Evolutionary conservation across 1,284 basidiomycete species (phyloP).

Genomic region (Puccinia hordei): DNA sequence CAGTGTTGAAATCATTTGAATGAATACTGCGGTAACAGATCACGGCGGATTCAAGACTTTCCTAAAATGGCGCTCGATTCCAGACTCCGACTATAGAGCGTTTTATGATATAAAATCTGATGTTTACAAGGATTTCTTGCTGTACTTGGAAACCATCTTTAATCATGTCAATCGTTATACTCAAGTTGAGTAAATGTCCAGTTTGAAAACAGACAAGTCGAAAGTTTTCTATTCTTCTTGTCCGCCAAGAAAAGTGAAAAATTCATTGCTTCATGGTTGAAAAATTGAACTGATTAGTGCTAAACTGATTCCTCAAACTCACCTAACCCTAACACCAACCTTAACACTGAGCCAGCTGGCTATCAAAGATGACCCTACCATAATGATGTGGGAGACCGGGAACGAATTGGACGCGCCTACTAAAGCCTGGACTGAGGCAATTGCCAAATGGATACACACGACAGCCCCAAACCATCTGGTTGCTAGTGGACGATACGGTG

Average conservation of each 20-base stretch:
- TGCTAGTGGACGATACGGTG: constrained; percentile 50
- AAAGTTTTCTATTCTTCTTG: neutral
- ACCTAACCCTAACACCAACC: too few species aligned
- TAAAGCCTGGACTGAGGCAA: constrained; percentile 58
- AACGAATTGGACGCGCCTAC: constrained; percentile 60
- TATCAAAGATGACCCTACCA: constrained; percentile 58
- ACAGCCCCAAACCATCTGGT: constrained; percentile 60
- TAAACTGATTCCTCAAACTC: neutral
- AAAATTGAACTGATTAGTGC: neutral
- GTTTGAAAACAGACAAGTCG: neutral
- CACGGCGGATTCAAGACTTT: constrained; percentile 44
- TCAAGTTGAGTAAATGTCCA: constrained; percentile 33
- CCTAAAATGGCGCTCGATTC: constrained; percentile 32
- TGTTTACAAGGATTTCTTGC: constrained; percentile 38
- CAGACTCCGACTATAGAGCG: constrained; percentile 19
- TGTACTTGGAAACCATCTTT: constrained; percentile 35
- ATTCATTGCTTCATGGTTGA: neutral
- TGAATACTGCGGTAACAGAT: constrained; percentile 7
- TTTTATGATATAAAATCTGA: constrained; percentile 45
- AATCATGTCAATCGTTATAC: constrained; percentile 31
- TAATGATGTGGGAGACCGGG: constrained; percentile 60
- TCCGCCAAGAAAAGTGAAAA: neutral
- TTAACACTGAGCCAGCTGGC: constrained; percentile 54
- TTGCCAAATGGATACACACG: constrained; percentile 58
- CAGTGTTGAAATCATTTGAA: neutral